Base-by-base conservation (phyloP, 2,329 filamentous ascomycete species). In the Diaporthe eres region DNA sequence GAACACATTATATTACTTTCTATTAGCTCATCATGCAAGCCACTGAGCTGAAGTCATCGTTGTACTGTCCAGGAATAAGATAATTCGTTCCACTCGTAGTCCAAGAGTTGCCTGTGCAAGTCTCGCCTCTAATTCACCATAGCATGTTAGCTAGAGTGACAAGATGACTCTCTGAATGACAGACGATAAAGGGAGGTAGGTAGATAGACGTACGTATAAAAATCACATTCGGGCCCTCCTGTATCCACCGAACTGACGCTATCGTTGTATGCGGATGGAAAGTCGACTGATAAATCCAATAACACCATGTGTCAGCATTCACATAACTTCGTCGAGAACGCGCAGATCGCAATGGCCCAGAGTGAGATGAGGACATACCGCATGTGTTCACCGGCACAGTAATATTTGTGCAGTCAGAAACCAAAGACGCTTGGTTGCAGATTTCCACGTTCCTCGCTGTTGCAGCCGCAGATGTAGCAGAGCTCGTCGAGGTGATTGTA, bases 381-480 rank as follows among this genome's bases (percentile, higher is more conserved):
- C 72, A 74, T 3, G 72, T 68, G n/a, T 65, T 74, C 61, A 65
- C 31, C 28, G 72, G 72, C 47, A 74, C 72, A 4, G 44, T 47
- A 28, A 74, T 44, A 12, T 63, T 74, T 13, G 72, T 74, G 51
- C 72, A 74, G 13, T 42, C 63, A 17, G 63, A 15, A 31, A 22
- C 51, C 49, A 68, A 37, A 74, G 63, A 74, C 7, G 72, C 72
- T 4, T 74, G 63, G 60, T 74, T 63, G 61, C 72, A 74, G 44
- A 74, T 74, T 22, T 53, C 25, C 19, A 74, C 72, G 15, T 65
- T 74, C 37, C 60, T 65, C 13, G 49, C 61, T 39, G 72, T 68
- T 9, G 60, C 37, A 22, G 39, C 17, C 61, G 51, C 72, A 31
- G 72, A 44, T 15, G 72, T 55, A 49, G 71, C 31, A 37, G 71